Base-by-base conservation (phyloP, 257 asterid species). In the Catharanthus roseus region DNA sequence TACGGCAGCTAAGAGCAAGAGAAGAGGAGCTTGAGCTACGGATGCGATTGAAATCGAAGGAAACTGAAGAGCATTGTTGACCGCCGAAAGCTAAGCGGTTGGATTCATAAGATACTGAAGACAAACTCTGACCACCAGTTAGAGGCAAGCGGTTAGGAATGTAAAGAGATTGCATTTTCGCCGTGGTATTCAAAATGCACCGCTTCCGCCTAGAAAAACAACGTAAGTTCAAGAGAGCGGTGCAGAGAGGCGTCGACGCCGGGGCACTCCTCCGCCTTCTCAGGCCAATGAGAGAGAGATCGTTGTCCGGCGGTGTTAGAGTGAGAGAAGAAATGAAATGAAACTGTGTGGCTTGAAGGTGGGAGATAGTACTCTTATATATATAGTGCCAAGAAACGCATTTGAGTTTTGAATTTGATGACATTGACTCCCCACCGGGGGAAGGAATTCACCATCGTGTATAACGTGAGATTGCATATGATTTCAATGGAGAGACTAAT, bases 111-210 rank as follows among this genome's bases (percentile, higher is more conserved):
- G 34, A 56, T 23, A 24, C 62, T 33, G 73, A 67, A 42, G 73
- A 47, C 11, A 24, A 57, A 6, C 57, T 47, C 67, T 8, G 11
- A 65, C 47, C 72, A 65, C 41, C 70, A 61, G 73, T 41, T 47
- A 75, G 81, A 41, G 82, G 75, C 16, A 81, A 78, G 29, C 74
- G 81, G 51, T 64, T 79, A 55, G 78, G 41, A 53, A 73, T 49
- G 4, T 83, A 57, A 19, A 75, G 26, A 53, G 82, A 81, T 50
- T 88, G 90, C 95, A 86, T 86, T 71, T 44, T 74, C 74, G n/a
- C 71, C 47, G 69, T 58, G 5, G 65, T 39, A 54, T 45, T 28
- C 57, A 45, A 45, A n/a, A 33, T 33, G 65, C 41, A 29, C 41
- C 4, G n/a, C 38, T 23, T 1, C 65, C 41, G 3, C 24, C n/a